Evolutionary conservation across 2,329 filamentous ascomycete genomes (phyloP).

Genomic region (Eutypella sp.): DNA sequence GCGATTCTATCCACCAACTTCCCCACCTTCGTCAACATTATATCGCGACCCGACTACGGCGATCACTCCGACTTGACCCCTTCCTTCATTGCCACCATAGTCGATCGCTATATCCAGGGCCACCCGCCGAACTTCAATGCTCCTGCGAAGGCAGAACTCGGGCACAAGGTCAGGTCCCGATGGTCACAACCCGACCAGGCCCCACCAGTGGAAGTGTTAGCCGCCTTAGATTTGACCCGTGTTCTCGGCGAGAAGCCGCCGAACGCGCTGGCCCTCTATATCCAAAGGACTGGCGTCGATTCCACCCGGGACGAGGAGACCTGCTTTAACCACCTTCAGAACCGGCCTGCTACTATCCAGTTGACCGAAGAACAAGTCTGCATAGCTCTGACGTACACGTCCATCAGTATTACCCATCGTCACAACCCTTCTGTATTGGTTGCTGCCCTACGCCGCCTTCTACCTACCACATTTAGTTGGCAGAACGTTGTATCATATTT

Average conservation of each 20-base stretch:
- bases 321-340: constrained; percentile 50
- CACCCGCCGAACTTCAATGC: constrained; percentile 83
- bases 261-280: constrained; percentile 57
- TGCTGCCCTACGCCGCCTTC: constrained; percentile 56
- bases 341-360: constrained; percentile 48
- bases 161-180: constrained; percentile 61
- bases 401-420: constrained; percentile 51
- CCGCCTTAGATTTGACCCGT: constrained; percentile 64
- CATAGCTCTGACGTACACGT: constrained; percentile 65
- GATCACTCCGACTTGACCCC: constrained; percentile 63
- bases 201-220: constrained; percentile 66
- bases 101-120: constrained; percentile 83
- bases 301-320: constrained; percentile 73
- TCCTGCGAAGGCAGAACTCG: constrained; percentile 64
- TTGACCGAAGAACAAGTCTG: constrained; percentile 80
- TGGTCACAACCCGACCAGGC: constrained; percentile 60
- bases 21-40: constrained; percentile 68
- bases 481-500: constrained; percentile 71
- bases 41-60: constrained; percentile 60
- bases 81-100: constrained; percentile 69
- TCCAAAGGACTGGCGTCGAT: constrained; percentile 70
- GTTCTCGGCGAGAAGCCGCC: constrained; percentile 55
- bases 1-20: constrained; percentile 82
- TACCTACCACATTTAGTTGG: constrained; percentile 63
- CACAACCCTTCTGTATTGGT: constrained; percentile 53